Conservation (phyloP, 352 stramenopile species). For the Phytophthora sp. region DNA sequence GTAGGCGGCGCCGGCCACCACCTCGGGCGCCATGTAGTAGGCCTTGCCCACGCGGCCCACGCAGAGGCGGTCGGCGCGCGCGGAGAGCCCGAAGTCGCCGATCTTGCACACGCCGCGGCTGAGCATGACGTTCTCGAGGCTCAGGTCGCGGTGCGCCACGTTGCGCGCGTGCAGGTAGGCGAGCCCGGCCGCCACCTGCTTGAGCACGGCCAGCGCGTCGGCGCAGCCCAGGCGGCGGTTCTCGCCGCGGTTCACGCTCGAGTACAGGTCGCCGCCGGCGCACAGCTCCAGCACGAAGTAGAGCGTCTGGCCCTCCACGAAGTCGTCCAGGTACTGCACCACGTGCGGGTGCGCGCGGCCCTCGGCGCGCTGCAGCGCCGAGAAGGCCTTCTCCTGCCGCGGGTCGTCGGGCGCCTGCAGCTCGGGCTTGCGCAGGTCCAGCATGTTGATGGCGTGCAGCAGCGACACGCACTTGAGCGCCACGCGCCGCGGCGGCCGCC, state of each 20-base stretch:
- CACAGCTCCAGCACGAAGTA: constrained; percentile 62
- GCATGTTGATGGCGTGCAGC: constrained; percentile 35
- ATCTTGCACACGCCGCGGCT: constrained; percentile 40
- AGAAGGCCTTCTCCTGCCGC: constrained; percentile 49
- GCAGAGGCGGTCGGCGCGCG: constrained; percentile 16
- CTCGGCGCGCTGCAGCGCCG: constrained; percentile 28
- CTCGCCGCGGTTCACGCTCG: constrained; percentile 18
- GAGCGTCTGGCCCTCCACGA: constrained; percentile 45
- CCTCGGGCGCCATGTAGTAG: constrained; percentile 52
- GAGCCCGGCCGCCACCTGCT: constrained; percentile 25
- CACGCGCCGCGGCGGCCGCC: constrained; percentile 21
- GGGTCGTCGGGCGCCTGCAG: constrained; percentile 45
- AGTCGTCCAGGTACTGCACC: constrained; percentile 51
- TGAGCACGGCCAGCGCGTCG: constrained; percentile 32
- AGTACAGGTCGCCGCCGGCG: constrained; percentile 38
- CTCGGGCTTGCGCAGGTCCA: constrained; percentile 18
- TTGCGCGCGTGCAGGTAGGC: constrained; percentile 28
- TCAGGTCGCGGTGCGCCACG: constrained; percentile 48
- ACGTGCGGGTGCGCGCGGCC: constrained; percentile 43
- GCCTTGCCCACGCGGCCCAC: constrained; percentile 38
- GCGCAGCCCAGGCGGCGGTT: constrained; percentile 13
- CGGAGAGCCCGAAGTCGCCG: constrained; percentile 53
- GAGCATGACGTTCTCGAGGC: constrained; percentile 50
- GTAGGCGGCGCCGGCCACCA: constrained; percentile 37
- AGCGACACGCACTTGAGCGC: constrained; percentile 61